Evolutionary conservation across 371 early-diverging fungal species (phyloP).

Genomic region (Quaeritorhiza haematococci): DNA sequence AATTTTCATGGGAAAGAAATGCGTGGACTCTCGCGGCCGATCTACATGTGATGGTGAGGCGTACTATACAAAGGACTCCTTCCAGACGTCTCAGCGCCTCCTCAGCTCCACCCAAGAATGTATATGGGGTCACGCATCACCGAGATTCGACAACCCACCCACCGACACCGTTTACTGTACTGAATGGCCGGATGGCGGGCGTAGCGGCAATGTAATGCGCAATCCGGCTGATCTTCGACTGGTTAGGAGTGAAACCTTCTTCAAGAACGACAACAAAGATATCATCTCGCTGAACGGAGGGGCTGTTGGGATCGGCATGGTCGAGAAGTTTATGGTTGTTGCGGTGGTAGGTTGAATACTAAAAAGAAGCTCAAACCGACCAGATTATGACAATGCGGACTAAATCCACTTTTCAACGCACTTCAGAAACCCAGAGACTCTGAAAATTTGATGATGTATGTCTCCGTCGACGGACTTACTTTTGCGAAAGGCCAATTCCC

Average conservation of each 20-base stretch:
- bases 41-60: too few relatives aligned
- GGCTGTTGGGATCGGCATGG: constrained; percentile 58
- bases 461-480: constrained; percentile 64
- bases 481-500: constrained; percentile 80
- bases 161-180: constrained; percentile 61
- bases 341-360: constrained; percentile 57
- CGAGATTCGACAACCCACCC: constrained; percentile 47
- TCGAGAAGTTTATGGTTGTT: constrained; percentile 63
- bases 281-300: constrained; percentile 45
- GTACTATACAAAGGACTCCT: constrained; percentile 63
- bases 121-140: constrained; percentile 60
- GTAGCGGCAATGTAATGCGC: constrained; percentile 33
- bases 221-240: constrained; percentile 47
- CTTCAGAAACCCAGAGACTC: too few relatives aligned
- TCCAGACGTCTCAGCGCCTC: constrained; percentile 44
- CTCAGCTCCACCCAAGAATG: constrained; percentile 56
- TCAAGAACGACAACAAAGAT: constrained; percentile 39
- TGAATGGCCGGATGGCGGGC: constrained; percentile 43
- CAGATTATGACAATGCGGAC: too few relatives aligned
- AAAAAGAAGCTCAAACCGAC: too few relatives aligned
- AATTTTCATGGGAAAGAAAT: constrained; percentile 48
- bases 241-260: constrained; percentile 60
- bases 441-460: too few relatives aligned
- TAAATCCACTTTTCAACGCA: constrained; percentile 19
- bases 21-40: constrained; percentile 42